Conservation (phyloP, 1,139 yeast species). For the Lizanozyma gosingica region DNA sequence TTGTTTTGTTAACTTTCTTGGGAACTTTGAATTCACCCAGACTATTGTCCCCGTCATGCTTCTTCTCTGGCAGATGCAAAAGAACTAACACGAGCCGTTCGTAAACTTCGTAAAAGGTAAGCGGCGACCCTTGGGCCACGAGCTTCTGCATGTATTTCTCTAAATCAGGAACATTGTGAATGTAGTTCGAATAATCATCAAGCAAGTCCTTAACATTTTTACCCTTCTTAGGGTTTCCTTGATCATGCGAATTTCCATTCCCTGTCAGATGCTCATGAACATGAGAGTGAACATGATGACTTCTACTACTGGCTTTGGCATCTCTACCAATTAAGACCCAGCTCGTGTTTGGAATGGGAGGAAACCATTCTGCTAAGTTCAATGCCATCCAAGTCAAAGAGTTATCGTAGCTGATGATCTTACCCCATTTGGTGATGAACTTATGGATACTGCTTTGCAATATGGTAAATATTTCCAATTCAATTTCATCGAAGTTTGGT, state of each 20-base stretch:
- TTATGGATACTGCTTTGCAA: constrained; percentile 54
- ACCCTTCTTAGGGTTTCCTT: constrained; percentile 10
- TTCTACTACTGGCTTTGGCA: constrained; percentile 5
- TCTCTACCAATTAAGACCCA: constrained; percentile 40
- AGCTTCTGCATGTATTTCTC: constrained; percentile 17
- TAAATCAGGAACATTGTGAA: constrained; percentile 24
- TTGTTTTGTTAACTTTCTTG: constrained; percentile 7
- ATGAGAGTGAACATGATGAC: neutral
- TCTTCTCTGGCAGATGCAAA: constrained; percentile 55
- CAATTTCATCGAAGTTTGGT: constrained; percentile 19
- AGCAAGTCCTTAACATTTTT: constrained; percentile 29
- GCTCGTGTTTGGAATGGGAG: constrained; percentile 43
- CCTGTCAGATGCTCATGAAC: neutral
- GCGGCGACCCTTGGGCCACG: constrained; percentile 13
- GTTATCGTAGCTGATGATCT: constrained; percentile 65
- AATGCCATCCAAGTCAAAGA: constrained; percentile 84
- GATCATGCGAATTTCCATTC: neutral
- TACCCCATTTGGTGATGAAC: constrained; percentile 74
- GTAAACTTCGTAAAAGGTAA: constrained; percentile 56
- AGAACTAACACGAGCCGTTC: constrained; percentile 72
- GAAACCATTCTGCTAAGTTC: constrained; percentile 85
- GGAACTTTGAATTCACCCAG: neutral
- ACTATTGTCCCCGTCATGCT: neutral
- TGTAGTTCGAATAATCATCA: constrained; percentile 41
- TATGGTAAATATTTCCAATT: constrained; percentile 44